Percentiles rank a stretch among this genome's conserved stretches.
Conservation (phyloP, 805 yeast genomes). For the Brettanomyces bruxellensis region DNA sequence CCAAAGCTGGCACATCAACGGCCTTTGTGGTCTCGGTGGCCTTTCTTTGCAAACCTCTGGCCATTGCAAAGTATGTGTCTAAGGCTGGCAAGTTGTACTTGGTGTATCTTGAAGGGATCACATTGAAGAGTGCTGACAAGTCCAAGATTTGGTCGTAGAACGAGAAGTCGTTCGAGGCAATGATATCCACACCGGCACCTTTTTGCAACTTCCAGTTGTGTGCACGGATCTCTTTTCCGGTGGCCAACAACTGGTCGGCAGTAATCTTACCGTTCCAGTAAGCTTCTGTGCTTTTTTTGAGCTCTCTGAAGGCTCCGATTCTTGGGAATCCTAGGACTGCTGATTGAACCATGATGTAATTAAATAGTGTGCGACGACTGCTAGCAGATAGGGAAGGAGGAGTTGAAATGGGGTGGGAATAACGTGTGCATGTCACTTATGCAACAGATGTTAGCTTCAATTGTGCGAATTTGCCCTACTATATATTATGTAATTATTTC, state of each 20-base stretch:
- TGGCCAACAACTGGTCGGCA: constrained; percentile 79
- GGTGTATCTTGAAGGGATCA: constrained; percentile 93
- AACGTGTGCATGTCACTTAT: not conserved
- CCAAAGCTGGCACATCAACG: constrained; percentile 96
- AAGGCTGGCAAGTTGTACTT: constrained; percentile 81
- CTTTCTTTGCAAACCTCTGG: constrained; percentile 98
- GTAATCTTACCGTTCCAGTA: constrained; percentile 95
- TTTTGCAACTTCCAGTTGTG: constrained; percentile 97
- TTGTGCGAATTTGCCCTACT: too few relatives aligned
- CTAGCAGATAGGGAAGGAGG: not conserved
- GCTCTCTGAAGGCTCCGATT: constrained; percentile 98
- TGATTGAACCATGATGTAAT: constrained; percentile 76
- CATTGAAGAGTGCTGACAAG: constrained; percentile 86
- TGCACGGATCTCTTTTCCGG: constrained; percentile 93
- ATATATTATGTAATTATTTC: too few relatives aligned
- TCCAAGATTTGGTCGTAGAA: constrained; percentile 97
- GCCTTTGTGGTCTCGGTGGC: constrained; percentile 81
- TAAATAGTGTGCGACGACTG: not conserved
- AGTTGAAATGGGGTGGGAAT: not conserved
- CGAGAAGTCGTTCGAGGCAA: constrained; percentile 96
- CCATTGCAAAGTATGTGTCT: constrained; percentile 97
- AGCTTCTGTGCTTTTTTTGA: constrained; percentile 97
- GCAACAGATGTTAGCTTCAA: too few relatives aligned
- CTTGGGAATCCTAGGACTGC: constrained; percentile 99
- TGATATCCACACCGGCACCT: constrained; percentile 94